Conservation (phyloP, 148 eudicot genomes). For the Nepenthes mirabilis region DNA sequence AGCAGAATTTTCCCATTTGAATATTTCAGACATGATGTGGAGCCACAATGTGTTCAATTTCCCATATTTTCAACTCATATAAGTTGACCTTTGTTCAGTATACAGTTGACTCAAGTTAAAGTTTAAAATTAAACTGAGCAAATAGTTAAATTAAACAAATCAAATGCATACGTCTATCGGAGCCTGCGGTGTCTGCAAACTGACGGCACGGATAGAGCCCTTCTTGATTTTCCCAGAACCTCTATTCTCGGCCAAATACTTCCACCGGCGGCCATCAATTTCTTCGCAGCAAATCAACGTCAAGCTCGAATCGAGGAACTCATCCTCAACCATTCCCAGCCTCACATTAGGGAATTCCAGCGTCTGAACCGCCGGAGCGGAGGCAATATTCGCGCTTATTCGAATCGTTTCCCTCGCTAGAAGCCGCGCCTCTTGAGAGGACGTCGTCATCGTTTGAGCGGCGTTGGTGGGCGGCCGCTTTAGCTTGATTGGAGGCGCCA, state of each 20-base stretch:
- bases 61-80: no score
- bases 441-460: slow-evolving; percentile 30
- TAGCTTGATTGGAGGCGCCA: slow-evolving; percentile 43
- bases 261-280: slow-evolving; percentile 74
- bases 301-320: slow-evolving; percentile 53
- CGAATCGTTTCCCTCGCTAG: slow-evolving; percentile 81
- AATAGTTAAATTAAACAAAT: not conserved
- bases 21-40: no score
- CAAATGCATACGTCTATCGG: slow-evolving; percentile 51
- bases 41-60: no score
- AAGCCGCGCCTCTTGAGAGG: slow-evolving; percentile 47
- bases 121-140: not conserved
- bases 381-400: slow-evolving; percentile 54
- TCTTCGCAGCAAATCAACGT: slow-evolving; percentile 77
- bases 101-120: not conserved
- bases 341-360: no score
- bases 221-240: slow-evolving; percentile 19
- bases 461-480: slow-evolving; percentile 27
- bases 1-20: no score
- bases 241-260: slow-evolving; percentile 35
- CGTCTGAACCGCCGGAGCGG: slow-evolving; percentile 8
- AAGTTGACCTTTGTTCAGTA: not conserved
- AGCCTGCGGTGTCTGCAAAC: slow-evolving; percentile 62
- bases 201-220: slow-evolving; percentile 55
- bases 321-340: slow-evolving; percentile 24